A percentile compares a stretch with the other conserved stretches of the same genome.
These are phyloP conservation scores for Alternaria sp. DNA, from an alignment of 2,329 filamentous ascomycete species.

Conservation along the genomic window DNA sequence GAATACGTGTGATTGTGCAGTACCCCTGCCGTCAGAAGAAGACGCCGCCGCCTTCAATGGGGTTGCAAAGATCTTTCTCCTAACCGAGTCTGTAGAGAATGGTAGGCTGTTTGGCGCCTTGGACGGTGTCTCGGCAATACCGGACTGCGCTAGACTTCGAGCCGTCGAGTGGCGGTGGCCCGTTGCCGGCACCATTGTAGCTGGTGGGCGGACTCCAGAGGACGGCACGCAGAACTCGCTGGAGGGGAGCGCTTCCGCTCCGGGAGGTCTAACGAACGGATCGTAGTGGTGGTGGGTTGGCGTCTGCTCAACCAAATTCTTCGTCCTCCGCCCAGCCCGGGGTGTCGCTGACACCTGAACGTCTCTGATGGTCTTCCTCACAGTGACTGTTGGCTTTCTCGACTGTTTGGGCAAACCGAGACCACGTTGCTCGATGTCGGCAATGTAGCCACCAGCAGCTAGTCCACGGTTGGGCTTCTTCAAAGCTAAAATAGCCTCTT, in stretches of 20 bases:
- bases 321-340: constrained; percentile 40
- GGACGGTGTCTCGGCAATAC: constrained; percentile 53
- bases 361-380: constrained; percentile 39
- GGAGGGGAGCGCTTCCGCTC: constrained; percentile 25
- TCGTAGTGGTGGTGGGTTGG: constrained; percentile 35
- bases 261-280: constrained; percentile 26
- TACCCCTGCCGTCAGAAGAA: neutral
- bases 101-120: constrained; percentile 43
- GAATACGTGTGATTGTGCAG: constrained; percentile 16
- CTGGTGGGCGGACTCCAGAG: constrained; percentile 43
- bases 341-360: constrained; percentile 54
- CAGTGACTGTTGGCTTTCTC: constrained; percentile 35
- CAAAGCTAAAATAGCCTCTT: constrained; percentile 74
- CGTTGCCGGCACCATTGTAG: constrained; percentile 35
- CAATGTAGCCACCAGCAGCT: constrained; percentile 70
- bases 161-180: constrained; percentile 36
- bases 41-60: constrained; percentile 31
- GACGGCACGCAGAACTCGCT: constrained; percentile 50
- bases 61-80: constrained; percentile 42
- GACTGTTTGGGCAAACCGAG: constrained; percentile 31
- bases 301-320: constrained; percentile 39
- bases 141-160: constrained; percentile 35
- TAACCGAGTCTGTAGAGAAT: constrained; percentile 32
- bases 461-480: constrained; percentile 77
- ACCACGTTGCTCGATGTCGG: constrained; percentile 68